A percentile compares a stretch with the other conserved stretches of the same genome.
Evolutionary conservation across 2,329 filamentous ascomycete species (phyloP).

Genomic region (Hypomyces perniciosus): DNA sequence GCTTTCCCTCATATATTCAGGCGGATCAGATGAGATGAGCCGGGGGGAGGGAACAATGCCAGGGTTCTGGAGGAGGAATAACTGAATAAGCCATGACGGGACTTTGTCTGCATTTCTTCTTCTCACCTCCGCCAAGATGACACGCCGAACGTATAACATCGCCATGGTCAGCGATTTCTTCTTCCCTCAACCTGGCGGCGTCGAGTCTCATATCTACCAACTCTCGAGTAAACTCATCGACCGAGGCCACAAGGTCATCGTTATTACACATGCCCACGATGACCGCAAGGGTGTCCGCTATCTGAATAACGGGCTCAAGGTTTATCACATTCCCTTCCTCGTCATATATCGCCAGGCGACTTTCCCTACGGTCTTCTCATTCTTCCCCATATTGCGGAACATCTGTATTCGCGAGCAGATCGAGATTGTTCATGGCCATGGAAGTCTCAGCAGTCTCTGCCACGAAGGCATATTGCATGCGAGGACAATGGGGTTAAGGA

Average conservation of each 20-base stretch:
- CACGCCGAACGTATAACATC: conserved; percentile 59
- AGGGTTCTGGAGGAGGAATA: background rate
- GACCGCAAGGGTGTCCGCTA: conserved; percentile 89
- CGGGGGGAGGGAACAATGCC: background rate
- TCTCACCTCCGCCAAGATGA: conserved; percentile 33
- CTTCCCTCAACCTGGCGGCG: conserved; percentile 92
- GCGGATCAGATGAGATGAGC: background rate
- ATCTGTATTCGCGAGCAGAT: conserved; percentile 92
- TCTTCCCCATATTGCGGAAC: conserved; percentile 95
- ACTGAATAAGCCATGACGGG: background rate
- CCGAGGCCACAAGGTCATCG: conserved; percentile 94
- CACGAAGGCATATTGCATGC: conserved; percentile 94
- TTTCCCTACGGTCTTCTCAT: conserved; percentile 96
- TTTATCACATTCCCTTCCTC: conserved; percentile 95
- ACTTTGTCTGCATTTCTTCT: conserved; percentile 1
- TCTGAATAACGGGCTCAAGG: conserved; percentile 94
- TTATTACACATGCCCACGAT: conserved; percentile 93
- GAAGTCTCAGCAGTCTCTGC: conserved; percentile 84
- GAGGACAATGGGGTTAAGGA: conserved; percentile 89
- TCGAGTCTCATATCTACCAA: conserved; percentile 98
- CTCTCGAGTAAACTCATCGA: conserved; percentile 94
- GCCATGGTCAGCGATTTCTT: conserved; percentile 99
- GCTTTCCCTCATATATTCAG: too few relatives aligned
- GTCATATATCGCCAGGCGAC: conserved; percentile 91
- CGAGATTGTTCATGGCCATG: conserved; percentile 97